Evolutionary conservation across 1,284 basidiomycete species (phyloP).

Genomic region (Leucoagaricus sp.): DNA sequence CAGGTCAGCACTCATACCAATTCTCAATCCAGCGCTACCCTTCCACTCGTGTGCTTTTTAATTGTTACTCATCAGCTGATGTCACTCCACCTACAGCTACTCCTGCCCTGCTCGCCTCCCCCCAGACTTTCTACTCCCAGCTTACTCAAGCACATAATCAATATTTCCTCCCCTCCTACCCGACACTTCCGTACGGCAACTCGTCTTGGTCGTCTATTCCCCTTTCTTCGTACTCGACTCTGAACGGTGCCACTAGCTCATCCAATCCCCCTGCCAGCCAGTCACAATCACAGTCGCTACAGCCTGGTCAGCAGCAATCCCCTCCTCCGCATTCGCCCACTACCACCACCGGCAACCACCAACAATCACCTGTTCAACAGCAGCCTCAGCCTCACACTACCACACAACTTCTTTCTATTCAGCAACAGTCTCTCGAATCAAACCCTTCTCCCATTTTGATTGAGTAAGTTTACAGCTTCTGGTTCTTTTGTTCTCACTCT

Average conservation of each 20-base stretch:
- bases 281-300: conserved; percentile 18
- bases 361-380: conserved; percentile 24
- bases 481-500: conserved; percentile 12
- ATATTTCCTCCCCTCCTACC: conserved; percentile 50
- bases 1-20: conserved; percentile 32
- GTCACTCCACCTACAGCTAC: conserved; percentile 30
- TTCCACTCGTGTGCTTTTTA: conserved; percentile 17
- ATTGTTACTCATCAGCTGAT: conserved; percentile 19
- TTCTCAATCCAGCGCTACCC: not conserved
- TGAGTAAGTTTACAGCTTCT: conserved; percentile 34
- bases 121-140: conserved; percentile 39
- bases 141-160: conserved; percentile 31
- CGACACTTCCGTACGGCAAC: conserved; percentile 49
- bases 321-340: conserved; percentile 12
- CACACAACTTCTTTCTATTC: conserved; percentile 20
- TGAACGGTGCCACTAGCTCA: conserved; percentile 66
- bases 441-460: conserved; percentile 35
- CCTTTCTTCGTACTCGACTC: conserved; percentile 69
- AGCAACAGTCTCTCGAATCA: conserved; percentile 21
- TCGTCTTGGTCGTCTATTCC: conserved; percentile 54
- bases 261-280: conserved; percentile 29
- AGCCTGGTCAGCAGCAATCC: conserved; percentile 22
- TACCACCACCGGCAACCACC: too few relatives aligned
- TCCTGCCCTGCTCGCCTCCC: conserved; percentile 34
- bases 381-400: conserved; percentile 22